Percentiles rank a stretch among this genome's conserved stretches.
phyloP scores from a whole-genome alignment of 768 basidiomycete genomes.

The Leccinellum luteum region DNA sequence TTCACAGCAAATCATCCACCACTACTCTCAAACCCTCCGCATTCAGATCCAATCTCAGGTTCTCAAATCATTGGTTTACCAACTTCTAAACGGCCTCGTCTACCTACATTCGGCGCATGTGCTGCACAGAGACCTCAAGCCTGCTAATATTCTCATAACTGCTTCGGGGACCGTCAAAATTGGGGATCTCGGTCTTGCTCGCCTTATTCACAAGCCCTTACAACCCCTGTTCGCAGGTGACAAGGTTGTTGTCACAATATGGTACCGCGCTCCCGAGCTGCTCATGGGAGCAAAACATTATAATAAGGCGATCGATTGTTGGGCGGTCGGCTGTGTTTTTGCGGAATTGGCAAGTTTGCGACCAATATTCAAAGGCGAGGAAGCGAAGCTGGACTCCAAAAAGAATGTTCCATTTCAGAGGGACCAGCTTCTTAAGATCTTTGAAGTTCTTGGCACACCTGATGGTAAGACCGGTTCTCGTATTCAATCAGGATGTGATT shows the following conservation, averaged over 20 bases:
- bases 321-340: conserved; percentile 98
- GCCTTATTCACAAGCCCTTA: conserved; percentile 86
- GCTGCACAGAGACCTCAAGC: conserved; percentile 96
- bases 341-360: conserved; percentile 91
- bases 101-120: conserved; percentile 96
- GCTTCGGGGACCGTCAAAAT: conserved; percentile 90
- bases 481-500: neutral
- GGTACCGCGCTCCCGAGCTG: conserved; percentile 98
- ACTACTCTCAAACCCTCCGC: conserved; percentile 90
- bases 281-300: conserved; percentile 97
- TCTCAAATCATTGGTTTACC: conserved; percentile 91
- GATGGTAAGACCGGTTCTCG: conserved; percentile 47
- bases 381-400: conserved; percentile 95
- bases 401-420: conserved; percentile 97
- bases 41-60: conserved; percentile 69
- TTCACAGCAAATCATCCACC: conserved; percentile 94
- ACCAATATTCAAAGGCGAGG: conserved; percentile 99
- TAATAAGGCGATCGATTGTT: conserved; percentile 93
- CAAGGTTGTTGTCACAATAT: conserved; percentile 99
- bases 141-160: conserved; percentile 96
- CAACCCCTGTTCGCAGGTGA: conserved; percentile 91
- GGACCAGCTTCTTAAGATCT: conserved; percentile 94
- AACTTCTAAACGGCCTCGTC: conserved; percentile 89
- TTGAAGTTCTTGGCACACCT: conserved; percentile 90
- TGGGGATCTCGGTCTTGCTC: conserved; percentile 94